phyloP scores from a whole-genome alignment of 306 rosid species.

The Cotoneaster glaucophyllus region DNA sequence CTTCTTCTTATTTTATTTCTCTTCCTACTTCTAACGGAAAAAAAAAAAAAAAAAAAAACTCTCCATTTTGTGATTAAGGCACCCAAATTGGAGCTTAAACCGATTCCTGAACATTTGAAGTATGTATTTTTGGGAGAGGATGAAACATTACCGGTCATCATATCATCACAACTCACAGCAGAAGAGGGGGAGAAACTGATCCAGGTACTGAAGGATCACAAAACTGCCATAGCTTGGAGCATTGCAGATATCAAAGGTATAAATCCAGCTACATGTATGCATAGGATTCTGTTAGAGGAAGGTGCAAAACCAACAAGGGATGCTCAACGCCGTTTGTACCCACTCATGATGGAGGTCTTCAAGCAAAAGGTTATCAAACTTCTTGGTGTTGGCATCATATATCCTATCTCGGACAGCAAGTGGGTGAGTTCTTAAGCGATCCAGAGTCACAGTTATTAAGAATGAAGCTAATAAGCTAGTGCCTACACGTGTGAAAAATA shows the following conservation, averaged over 20 bases:
- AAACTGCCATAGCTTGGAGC: background rate
- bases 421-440: background rate
- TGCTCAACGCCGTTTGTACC: background rate
- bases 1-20: no score
- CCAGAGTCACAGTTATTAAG: background rate
- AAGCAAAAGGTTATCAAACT: background rate
- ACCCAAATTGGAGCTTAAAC: background rate
- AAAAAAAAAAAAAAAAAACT: background rate
- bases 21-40: no score
- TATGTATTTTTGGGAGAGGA: background rate
- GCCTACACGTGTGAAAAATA: background rate
- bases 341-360: background rate
- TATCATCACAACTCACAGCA: background rate
- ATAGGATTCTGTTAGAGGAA: no score
- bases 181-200: background rate
- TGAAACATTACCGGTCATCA: background rate
- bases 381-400: background rate
- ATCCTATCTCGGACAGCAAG: background rate
- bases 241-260: no score
- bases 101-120: background rate
- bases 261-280: no score
- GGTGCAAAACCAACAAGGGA: background rate
- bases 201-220: background rate
- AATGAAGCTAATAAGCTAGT: background rate
- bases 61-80: background rate